Evolutionary conservation across 352 stramenopile species (phyloP).

Genomic region (Globisporangium acanthophoron): DNA sequence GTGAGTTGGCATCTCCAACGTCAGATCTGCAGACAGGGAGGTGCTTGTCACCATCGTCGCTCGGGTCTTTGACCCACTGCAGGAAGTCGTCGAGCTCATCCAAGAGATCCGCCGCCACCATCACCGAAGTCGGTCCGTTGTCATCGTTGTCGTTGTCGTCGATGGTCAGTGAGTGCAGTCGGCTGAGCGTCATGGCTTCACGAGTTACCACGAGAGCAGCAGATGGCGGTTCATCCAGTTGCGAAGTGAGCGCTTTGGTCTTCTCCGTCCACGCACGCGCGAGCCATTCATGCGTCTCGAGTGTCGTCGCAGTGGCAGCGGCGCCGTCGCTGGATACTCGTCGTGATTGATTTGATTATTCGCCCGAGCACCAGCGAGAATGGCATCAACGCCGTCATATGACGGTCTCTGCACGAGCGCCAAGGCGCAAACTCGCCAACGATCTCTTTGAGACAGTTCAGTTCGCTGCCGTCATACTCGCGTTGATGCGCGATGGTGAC

Average conservation of each 20-base stretch:
- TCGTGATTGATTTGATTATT: too few species aligned
- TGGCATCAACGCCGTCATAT: too few species aligned
- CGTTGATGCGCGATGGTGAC: too few species aligned
- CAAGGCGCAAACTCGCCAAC: too few species aligned
- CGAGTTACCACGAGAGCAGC: neutral
- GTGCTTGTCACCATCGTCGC: slow-evolving; percentile 17
- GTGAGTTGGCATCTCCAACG: neutral
- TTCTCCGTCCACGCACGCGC: neutral
- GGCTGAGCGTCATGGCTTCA: neutral
- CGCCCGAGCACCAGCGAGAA: too few species aligned
- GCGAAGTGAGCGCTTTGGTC: neutral
- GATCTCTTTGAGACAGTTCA: too few species aligned
- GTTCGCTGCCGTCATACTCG: too few species aligned
- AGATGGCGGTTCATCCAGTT: neutral
- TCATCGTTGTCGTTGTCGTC: neutral
- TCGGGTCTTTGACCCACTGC: slow-evolving; percentile 24
- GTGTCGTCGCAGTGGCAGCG: too few species aligned
- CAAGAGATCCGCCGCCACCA: slow-evolving; percentile 18
- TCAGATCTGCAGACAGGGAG: slow-evolving; percentile 27
- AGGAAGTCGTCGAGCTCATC: slow-evolving; percentile 40
- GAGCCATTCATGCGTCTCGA: too few species aligned
- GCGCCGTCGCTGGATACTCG: too few species aligned
- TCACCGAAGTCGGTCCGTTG: neutral
- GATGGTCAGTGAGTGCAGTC: neutral
- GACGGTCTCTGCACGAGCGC: too few species aligned